Base-by-base conservation (phyloP, 495 filamentous ascomycete genomes). In the Lophiotrema nucula region DNA sequence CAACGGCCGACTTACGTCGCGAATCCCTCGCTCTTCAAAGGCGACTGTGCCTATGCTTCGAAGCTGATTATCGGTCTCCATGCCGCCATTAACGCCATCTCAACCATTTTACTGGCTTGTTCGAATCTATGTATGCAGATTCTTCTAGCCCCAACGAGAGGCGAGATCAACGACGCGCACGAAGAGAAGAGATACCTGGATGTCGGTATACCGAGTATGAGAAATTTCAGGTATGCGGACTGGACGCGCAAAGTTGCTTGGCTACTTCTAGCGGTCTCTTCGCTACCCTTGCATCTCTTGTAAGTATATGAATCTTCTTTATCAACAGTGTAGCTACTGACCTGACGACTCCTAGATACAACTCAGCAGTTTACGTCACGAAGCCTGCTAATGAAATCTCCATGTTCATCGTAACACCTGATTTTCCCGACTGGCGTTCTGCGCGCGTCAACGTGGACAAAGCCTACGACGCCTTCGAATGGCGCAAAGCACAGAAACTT, bases 51-150 rank as follows among this genome's bases (percentile, higher is more conserved):
- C 8, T 8, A 35, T 8, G 31, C 31, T 8, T 15, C 8, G 8
- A 8, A 35, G 15, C 15, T 35, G 15, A 35, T 8, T 15, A 35
- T 15, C 31, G 31, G 47, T 41, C 39, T 56, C 2, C 70, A 69
- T 56, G 15, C 67, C 2, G 10, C 19, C 18, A 72, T 69, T 24
- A 71, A 72, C 47, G 12, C 43, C 5, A 13, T 71, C 3, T 27
- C 44, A 0, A 69, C 60, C 1, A 18, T 67, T 6, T 18, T 70
- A 8, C 51, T 72, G 10, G 43, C 43, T 13, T 54, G 33, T 15
- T 71, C 62, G 48, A 67, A 65, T 28, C 69, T 61, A 47, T 27
- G 26, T 0, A 55, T 54, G 46, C 69, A 71, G 54, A 62, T 54
- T n/a, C 57, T 72, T 5, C 46, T 33, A 15, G 58, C 67, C 3